Base-by-base conservation (phyloP, 192 early-diverging fungal species). In the Powellomyces hirtus region DNA sequence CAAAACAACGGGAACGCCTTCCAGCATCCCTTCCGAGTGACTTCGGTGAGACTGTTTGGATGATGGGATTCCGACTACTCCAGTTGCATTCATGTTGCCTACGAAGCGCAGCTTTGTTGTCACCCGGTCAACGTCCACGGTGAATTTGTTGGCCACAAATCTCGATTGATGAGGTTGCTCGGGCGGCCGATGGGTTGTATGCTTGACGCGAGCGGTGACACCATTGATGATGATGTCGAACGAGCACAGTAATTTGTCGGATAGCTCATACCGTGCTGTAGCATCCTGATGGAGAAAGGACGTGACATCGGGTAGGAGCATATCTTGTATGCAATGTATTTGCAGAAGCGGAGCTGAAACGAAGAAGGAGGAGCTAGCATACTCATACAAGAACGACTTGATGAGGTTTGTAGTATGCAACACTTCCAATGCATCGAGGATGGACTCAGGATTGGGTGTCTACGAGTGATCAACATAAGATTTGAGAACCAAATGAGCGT, bases 311-410 rank as follows among this genome's bases (percentile, higher is more conserved):
- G 75, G 71, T 51, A 90, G 76, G 64, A 86, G 77, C 4, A 90
- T 86, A 62, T 92, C 89, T 70, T 92, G 90, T 57, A 92, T 88
- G 50, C 84, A 86, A 16, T 84, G 87, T 6, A 89, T 57, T 34
- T 89, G 84, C 4, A 84, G 58, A 27, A 75, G 72, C 7, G 85
- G 86, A 22, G 86, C 68, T 46, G 74, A 83, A 10, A 88, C 62
- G 8, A 82, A 72, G 45, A 89, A 78, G 58, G 80, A 76, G 22
- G 77, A 76, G 20, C 77, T 83, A 14, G 77, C 71, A 44, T 77
- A 76, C 66, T 81, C 75, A 53, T 78, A 78, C 1, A 79, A 73
- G 29, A 83, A 73, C 34, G 77, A 74, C n/a, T 76, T 46, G 0
- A 83, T 85, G 34, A 91, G 66, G 20, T 84, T 72, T 4, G 72